Evolutionary conservation across 768 basidiomycete species (phyloP), one percentile per base, ranked within the genome.

Genomic region (Lentinula sp.): DNA sequence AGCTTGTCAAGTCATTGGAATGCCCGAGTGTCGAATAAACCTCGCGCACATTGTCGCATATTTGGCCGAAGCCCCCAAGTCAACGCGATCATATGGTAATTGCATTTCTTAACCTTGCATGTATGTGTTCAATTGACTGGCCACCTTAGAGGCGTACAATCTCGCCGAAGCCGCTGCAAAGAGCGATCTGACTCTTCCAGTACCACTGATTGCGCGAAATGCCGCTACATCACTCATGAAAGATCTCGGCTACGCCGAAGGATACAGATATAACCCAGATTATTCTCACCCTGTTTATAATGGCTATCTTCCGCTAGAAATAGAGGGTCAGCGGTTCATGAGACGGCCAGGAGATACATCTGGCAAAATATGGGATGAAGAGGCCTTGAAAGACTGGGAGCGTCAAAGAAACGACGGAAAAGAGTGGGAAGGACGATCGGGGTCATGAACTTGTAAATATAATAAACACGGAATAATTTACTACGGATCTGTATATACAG

Each of bases 21-120:
- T 91, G 88, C 89, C 89, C 2, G 90, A 89, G 67, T 90, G 88
- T 71, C 80, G 88, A 56, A 88, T 88, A 65, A 88, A 89, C 63
- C 78, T 92, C 35, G 87, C 89, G 31, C 91, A 93, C 67, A 77
- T 87, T 34, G 84, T 93, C 15, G 80, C 85, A 31, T 91, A 92
- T 70, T 82, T 95, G 52, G 78, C 88, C n/a, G 89, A 91, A 70
- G 87, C 91, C 1, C 87, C 86, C 0, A 95, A 95, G 71, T 88
- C 86, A 34, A 91, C 89, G 0, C 83, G 92, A 21, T 73, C 87
- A 3, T 95, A 94, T 67, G 59, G 59, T 60, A 31, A 13, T 31
- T 5, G 32, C 11, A 23, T 1, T 15, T 5, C n/a, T 13, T 28
- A 8, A 39, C 6, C 4, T 46, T 18, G 21, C 8, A n/a, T 31